Base-by-base conservation (phyloP, 2,329 filamentous ascomycete genomes). In the Lizonia empirigonia region DNA sequence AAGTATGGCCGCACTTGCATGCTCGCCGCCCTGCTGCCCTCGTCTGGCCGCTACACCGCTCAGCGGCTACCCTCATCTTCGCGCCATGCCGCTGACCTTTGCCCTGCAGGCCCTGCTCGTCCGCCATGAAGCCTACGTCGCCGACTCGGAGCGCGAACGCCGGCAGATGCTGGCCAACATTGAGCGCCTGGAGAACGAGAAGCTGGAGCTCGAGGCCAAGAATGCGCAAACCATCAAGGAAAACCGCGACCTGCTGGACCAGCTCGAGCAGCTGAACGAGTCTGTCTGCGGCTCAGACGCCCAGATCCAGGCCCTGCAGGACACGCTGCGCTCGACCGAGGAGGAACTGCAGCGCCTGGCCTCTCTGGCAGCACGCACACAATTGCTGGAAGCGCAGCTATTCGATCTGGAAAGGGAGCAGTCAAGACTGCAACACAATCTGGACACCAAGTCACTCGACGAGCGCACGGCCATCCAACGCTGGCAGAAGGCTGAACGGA, bases 71-170 rank as follows among this genome's bases (percentile, higher is more conserved):
- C 54, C 50, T 54, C 37, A 50, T 29, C 56, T 61, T 20, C 59
- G 59, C 45, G 65, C 68, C 53, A 78, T 80, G 60, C 82, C 81
- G 77, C 88, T 95, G 76, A 95, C 85, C 44, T 89, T 65, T 58
- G 54, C 63, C 85, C 75, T 78, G 82, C 86, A 97, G 94, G 91
- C 91, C 53, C 82, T 99, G 49, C 85, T 99, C 33, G 85, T 88
- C 59, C 88, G 93, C 65, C 92, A 99, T 82, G 92, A 97, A 79
- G 86, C 89, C 53, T 97, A 96, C 75, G 93, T 97, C 82, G 87
- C 87, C 62, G 91, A 96, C 73, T 91, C 92, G 53, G 91, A 96
- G 78, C 85, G 86, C 63, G 91, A 97, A 71, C 89, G 92, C 54
- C 78, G 81, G 55, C 84, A 87, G 55, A 85, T 97, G 75, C 82